Evolutionary conservation across 768 basidiomycete genomes (phyloP), one percentile per base, ranked within the genome.

Genomic region (Ramaria sp.): DNA sequence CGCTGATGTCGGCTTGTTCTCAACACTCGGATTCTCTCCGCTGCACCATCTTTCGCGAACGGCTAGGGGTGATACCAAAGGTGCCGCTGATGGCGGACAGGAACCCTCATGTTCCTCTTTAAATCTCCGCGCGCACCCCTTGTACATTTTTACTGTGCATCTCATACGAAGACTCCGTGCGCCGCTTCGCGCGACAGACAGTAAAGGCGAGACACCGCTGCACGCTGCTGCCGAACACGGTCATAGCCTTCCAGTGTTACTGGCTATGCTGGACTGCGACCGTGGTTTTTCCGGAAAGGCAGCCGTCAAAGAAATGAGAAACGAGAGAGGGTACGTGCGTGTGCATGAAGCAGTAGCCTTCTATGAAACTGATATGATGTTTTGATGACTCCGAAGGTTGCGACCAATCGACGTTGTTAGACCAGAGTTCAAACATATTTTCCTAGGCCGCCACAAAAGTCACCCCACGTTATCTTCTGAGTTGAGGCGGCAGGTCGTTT

Each of bases 171-270:
- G 86, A 62, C 78, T 88, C 28, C 78, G 77, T 28, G 81, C 83
- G 5, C 85, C 87, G 0, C 64, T 89, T 39, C 73, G 78, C 27
- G 83, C 86, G 18, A 69, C 73, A 44, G 84, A 88, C 65, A 76
- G 69, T 58, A 67, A 82, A 51, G 78, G 79, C 59, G 85, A 89
- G 62, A 88, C 87, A 3, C 87, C 85, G 70, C 73, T 89, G 48
- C 87, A 89, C 70, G 70, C 87, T 57, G 86, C 85, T 45, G 87
- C 87, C 12, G 85, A 87, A 61, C 78, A 79, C 59, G 87, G 86
- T 44, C 70, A 75, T 52, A 85, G 76, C 65, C 67, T 81, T 18
- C 80, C 83, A 51, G 66, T 88, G 18, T 66, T 88, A 39, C 70
- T 73, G 51, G 74, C 82, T 39, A 70, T 89, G 56, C 71, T 89